These are phyloP conservation scores for Tetracentron sinense DNA, from an alignment of 164 flowering plant species.

Conservation along the genomic window DNA sequence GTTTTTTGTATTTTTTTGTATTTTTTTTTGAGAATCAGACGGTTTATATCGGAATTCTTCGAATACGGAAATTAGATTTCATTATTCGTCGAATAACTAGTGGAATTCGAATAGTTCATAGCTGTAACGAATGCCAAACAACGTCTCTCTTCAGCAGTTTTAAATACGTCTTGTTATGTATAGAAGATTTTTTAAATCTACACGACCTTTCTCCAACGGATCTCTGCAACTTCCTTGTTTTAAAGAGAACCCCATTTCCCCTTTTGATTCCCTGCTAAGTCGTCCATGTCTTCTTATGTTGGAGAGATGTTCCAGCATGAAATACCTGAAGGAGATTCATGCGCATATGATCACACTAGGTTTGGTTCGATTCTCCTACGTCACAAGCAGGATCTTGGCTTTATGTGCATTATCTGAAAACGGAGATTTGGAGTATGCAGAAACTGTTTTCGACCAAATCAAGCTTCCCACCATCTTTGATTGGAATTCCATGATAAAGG, in stretches of 20 bases:
- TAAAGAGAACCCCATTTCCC: not conserved
- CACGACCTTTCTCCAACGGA: slow-evolving; percentile 9
- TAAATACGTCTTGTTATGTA: not conserved
- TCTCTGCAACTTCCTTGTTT: slow-evolving; percentile 1
- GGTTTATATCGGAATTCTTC: no score
- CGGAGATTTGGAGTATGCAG: slow-evolving; percentile 11
- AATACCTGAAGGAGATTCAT: slow-evolving; percentile 12
- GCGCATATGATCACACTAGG: slow-evolving; percentile 10
- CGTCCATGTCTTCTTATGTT: slow-evolving; percentile 8
- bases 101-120: no score
- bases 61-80: no score
- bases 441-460: slow-evolving; percentile 16
- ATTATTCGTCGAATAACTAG: no score
- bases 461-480: slow-evolving; percentile 18
- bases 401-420: slow-evolving; percentile 6
- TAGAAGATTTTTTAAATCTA: not conserved
- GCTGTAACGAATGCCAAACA: no score
- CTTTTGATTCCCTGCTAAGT: not conserved
- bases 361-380: slow-evolving; percentile 12
- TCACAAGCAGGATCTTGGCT: slow-evolving; percentile 14
- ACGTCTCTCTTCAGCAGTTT: no score
- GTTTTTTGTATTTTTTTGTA: no score
- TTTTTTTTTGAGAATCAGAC: no score
- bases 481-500: slow-evolving; percentile 26
- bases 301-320: slow-evolving; percentile 13